Evolutionary conservation across 2,329 filamentous ascomycete species (phyloP).

Genomic region (Claviceps pusilla): DNA sequence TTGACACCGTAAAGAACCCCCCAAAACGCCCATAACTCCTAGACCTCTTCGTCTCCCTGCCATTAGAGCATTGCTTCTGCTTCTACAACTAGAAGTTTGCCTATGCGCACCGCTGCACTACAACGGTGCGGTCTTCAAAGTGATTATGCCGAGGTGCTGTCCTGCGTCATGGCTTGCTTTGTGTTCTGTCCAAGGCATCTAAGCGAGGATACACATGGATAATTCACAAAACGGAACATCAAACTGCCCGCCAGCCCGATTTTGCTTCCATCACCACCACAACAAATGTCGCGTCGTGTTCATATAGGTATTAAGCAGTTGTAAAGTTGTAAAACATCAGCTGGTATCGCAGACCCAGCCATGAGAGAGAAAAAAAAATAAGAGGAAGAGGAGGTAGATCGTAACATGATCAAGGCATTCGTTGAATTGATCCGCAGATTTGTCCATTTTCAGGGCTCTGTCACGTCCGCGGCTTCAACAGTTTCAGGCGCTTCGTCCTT

Average conservation of each 20-base stretch:
- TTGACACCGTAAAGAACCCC: background rate
- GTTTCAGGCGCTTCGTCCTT: background rate
- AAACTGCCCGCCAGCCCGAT: background rate
- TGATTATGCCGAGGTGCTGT: too few relatives aligned
- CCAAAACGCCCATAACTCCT: slow-evolving; percentile 3
- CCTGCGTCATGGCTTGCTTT: background rate
- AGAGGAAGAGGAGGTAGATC: background rate
- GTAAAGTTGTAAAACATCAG: background rate
- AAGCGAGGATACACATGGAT: background rate
- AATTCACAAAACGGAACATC: background rate
- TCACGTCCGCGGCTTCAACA: background rate
- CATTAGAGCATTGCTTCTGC: background rate
- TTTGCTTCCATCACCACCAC: background rate
- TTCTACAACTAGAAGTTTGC: background rate
- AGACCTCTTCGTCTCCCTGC: background rate
- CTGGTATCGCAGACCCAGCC: background rate
- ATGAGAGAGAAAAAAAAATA: background rate
- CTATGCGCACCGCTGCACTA: background rate
- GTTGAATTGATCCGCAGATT: too few relatives aligned
- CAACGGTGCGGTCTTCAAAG: background rate
- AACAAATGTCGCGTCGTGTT: background rate
- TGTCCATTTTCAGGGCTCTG: background rate
- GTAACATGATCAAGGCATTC: background rate
- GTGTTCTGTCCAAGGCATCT: background rate
- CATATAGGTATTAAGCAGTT: background rate